Evolutionary conservation across 176 grass and related monocot species (phyloP).

Genomic region (Chloris gayana): DNA sequence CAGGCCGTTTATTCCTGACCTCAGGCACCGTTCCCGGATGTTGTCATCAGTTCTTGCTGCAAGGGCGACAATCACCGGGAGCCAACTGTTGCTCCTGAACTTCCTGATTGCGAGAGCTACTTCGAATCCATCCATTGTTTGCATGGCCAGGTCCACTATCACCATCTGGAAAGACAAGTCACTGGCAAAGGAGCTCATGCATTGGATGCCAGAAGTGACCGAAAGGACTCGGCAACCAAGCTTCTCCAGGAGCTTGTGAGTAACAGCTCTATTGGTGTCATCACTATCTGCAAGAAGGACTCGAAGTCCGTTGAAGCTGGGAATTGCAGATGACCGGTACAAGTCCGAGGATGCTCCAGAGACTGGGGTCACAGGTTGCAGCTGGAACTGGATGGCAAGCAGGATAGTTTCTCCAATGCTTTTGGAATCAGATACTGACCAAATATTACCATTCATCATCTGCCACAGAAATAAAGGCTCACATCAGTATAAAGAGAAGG

Average conservation of each 20-base stretch:
- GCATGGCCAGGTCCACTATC: conserved; percentile 69
- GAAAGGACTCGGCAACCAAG: conserved; percentile 67
- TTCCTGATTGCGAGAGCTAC: conserved; percentile 55
- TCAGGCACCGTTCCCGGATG: conserved; percentile 69
- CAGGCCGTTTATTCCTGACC: conserved; percentile 75
- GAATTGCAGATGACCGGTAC: conserved; percentile 42
- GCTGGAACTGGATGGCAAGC: conserved; percentile 70
- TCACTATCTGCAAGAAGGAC: conserved; percentile 74
- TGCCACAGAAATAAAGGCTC: conserved; percentile 29
- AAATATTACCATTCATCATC: conserved; percentile 96
- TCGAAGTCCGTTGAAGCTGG: conserved; percentile 72
- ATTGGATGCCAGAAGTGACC: conserved; percentile 58
- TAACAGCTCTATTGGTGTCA: conserved; percentile 58
- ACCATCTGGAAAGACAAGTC: conserved; percentile 63
- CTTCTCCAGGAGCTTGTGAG: conserved; percentile 75
- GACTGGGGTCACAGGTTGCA: conserved; percentile 42
- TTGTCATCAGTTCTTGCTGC: conserved; percentile 53
- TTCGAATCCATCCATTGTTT: conserved; percentile 68
- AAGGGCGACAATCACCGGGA: conserved; percentile 61
- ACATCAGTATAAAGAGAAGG: neutral
- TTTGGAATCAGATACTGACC: conserved; percentile 60
- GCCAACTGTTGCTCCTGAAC: conserved; percentile 61
- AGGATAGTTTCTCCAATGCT: conserved; percentile 65
- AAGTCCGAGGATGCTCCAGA: conserved; percentile 55
- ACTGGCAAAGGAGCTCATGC: conserved; percentile 50